Conservation (phyloP, 768 basidiomycete species). For the Hortiboletus campestris region DNA sequence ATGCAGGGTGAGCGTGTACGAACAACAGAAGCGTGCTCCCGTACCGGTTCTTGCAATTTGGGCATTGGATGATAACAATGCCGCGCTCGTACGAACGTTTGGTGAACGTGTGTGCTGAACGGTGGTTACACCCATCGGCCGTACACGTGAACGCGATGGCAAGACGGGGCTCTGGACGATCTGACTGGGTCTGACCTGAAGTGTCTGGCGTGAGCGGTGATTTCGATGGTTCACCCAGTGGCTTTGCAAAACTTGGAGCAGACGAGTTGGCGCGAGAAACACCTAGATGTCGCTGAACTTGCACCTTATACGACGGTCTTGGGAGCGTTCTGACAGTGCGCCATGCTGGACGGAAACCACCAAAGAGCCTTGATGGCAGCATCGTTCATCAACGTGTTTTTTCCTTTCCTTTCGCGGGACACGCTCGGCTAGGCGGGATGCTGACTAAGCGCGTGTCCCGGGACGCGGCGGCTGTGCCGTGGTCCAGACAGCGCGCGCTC, state of each 20-base stretch:
- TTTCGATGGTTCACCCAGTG: not conserved
- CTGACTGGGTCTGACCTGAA: conserved; percentile 26
- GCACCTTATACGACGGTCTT: conserved; percentile 33
- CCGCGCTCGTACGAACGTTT: conserved; percentile 83
- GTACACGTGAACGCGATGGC: conserved; percentile 88
- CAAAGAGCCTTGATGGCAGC: conserved; percentile 47
- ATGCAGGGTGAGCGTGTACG: not conserved
- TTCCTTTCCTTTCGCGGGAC: too few relatives aligned
- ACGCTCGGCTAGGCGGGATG: too few relatives aligned
- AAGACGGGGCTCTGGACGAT: conserved; percentile 56
- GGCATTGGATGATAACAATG: conserved; percentile 89
- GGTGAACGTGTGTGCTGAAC: conserved; percentile 88
- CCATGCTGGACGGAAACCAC: conserved; percentile 43
- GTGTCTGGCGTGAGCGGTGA: not conserved
- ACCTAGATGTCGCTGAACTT: conserved; percentile 37
- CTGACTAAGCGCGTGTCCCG: too few relatives aligned
- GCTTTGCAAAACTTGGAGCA: not conserved
- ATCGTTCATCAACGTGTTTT: conserved; percentile 15
- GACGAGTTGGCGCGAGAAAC: conserved; percentile 22
- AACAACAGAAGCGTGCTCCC: conserved; percentile 20
- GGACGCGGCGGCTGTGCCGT: too few relatives aligned
- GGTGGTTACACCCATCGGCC: conserved; percentile 64
- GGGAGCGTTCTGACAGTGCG: conserved; percentile 40
- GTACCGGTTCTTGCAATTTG: conserved; percentile 83
- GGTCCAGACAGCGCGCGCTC: too few relatives aligned